Conservation (phyloP, 371 early-diverging fungal species). For the Cladochytrium tenue region DNA sequence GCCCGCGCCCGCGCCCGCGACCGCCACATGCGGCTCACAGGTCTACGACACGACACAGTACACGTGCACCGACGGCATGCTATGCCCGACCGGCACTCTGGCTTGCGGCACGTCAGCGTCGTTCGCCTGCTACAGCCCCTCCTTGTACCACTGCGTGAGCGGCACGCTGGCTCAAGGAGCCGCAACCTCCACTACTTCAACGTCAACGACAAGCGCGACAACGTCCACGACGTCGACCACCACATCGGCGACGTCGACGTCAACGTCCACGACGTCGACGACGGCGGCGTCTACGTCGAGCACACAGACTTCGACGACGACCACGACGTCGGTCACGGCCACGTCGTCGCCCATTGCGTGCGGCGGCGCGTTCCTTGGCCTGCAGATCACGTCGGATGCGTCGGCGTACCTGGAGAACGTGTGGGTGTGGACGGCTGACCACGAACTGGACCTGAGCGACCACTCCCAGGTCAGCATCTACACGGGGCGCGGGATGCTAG, state of each 20-base stretch:
- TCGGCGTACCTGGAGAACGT: slow-evolving; percentile 33
- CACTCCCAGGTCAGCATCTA: slow-evolving; percentile 24
- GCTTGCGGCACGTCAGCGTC: not conserved
- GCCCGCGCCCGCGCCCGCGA: not conserved
- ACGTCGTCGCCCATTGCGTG: not conserved
- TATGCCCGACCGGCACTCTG: not conserved
- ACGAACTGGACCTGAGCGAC: slow-evolving; percentile 27
- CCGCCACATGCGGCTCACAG: not conserved
- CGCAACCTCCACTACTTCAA: not conserved
- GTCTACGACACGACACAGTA: slow-evolving; percentile 5
- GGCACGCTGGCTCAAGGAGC: not conserved
- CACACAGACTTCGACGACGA: not conserved
- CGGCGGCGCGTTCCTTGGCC: not conserved
- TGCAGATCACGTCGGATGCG: slow-evolving; percentile 14
- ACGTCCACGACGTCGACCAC: slow-evolving; percentile 1
- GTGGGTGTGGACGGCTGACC: slow-evolving; percentile 37
- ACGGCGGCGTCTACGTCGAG: not conserved
- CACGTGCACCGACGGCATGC: slow-evolving; percentile 7
- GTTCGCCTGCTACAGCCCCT: slow-evolving; percentile 5
- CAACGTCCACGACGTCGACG: not conserved
- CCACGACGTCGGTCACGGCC: not conserved
- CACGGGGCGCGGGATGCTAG: slow-evolving; percentile 30
- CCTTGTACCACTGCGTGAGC: slow-evolving; percentile 9
- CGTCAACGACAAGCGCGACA: not conserved
- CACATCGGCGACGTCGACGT: not conserved